These are phyloP conservation scores for Pharus latifolius DNA, from an alignment of 176 grass and related monocot genomes.

Conservation along the genomic window DNA sequence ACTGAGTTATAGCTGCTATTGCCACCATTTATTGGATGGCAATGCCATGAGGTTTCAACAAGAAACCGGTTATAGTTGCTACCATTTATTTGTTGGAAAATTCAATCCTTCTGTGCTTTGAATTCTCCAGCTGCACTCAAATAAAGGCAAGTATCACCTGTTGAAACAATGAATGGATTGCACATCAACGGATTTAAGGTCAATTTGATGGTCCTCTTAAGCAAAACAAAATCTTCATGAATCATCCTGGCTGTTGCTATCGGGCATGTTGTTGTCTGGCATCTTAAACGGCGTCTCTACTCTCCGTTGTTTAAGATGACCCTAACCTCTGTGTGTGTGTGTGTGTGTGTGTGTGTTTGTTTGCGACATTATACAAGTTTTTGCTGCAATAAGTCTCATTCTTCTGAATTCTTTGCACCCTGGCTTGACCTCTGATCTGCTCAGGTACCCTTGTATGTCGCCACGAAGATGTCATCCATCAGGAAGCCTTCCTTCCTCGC, in stretches of 20 bases:
- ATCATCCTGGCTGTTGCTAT: background rate
- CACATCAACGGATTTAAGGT: background rate
- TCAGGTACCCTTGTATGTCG: conserved; percentile 62
- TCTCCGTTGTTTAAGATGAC: too few relatives aligned
- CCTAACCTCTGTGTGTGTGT: too few relatives aligned
- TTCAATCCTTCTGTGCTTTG: background rate
- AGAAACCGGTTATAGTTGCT: too few relatives aligned
- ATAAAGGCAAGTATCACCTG: background rate
- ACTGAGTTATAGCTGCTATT: background rate
- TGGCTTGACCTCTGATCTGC: background rate
- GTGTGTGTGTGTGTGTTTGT: too few relatives aligned
- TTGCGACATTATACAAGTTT: background rate
- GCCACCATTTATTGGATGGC: background rate
- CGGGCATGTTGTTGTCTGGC: too few relatives aligned
- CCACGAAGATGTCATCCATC: conserved; percentile 66
- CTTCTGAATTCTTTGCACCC: too few relatives aligned
- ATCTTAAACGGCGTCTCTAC: too few relatives aligned
- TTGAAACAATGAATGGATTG: background rate
- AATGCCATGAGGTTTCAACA: background rate
- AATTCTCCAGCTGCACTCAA: background rate
- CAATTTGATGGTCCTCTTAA: background rate
- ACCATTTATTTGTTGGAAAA: background rate
- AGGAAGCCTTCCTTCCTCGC: conserved; percentile 40
- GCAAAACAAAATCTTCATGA: background rate
- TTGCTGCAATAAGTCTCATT: too few relatives aligned